phyloP scores from a whole-genome alignment of 495 filamentous ascomycete genomes.

The Saxophila tyrrhenica region DNA sequence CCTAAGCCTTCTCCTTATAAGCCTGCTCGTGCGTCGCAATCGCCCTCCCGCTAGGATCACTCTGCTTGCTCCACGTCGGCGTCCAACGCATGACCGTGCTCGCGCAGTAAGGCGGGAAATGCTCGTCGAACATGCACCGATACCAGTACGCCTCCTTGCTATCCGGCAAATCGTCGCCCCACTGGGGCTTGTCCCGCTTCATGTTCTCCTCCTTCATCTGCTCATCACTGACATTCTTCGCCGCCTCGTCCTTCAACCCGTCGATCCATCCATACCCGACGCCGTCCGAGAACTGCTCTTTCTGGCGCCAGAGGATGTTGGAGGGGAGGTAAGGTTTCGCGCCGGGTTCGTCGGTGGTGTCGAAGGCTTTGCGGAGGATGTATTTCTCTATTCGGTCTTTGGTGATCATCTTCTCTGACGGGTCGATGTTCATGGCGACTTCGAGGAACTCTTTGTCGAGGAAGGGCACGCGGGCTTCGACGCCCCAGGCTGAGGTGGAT shows the following conservation, averaged over 20 bases:
- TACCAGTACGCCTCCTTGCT: constrained; percentile 99
- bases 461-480: constrained; percentile 97
- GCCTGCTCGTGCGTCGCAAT: constrained; percentile 13
- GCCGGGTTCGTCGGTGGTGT: constrained; percentile 73
- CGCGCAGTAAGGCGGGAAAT: constrained; percentile 85
- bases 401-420: constrained; percentile 87
- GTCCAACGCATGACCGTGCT: constrained; percentile 92
- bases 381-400: constrained; percentile 91
- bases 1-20: constrained; percentile 11
- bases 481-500: constrained; percentile 96
- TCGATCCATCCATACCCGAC: constrained; percentile 99
- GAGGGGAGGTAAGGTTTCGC: constrained; percentile 77
- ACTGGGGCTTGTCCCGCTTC: constrained; percentile 88
- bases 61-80: constrained; percentile 95
- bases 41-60: constrained; percentile 77
- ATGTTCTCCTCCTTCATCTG: constrained; percentile 48
- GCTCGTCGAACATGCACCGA: constrained; percentile 94
- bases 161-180: constrained; percentile 83
- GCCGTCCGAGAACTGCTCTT: constrained; percentile 98
- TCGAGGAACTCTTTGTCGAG: constrained; percentile 95
- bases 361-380: constrained; percentile 92
- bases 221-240: constrained; percentile 80
- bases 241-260: constrained; percentile 84
- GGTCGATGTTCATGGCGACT: constrained; percentile 82
- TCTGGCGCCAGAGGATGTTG: constrained; percentile 94